Conservation (phyloP, 2,329 filamentous ascomycete genomes). For the Xylaria digitata region DNA sequence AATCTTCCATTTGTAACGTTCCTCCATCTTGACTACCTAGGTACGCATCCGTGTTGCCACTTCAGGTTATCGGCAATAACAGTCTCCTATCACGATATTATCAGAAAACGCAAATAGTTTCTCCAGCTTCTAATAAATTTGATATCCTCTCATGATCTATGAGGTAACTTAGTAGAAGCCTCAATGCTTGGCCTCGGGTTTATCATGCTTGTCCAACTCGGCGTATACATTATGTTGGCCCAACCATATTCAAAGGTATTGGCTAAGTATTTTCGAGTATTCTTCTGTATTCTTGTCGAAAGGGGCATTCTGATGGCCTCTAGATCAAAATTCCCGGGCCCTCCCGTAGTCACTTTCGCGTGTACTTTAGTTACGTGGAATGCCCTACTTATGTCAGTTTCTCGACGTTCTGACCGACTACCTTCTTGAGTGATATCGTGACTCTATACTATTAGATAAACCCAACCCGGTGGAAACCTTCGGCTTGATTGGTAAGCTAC, state of each 20-base stretch:
- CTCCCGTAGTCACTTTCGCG: neutral
- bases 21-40: neutral
- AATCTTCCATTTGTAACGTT: constrained; percentile 2
- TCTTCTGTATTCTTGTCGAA: neutral
- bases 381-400: neutral
- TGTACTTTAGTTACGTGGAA: constrained; percentile 3
- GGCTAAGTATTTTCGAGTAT: neutral
- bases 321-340: neutral
- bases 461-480: neutral
- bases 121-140: too few relatives aligned
- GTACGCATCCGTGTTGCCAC: neutral
- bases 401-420: neutral
- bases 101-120: neutral
- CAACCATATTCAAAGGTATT: too few relatives aligned
- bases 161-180: neutral
- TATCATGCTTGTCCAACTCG: neutral
- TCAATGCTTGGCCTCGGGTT: neutral
- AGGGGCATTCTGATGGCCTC: neutral
- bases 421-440: neutral
- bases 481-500: neutral
- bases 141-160: neutral
- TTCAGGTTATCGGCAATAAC: neutral
- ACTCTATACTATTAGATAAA: neutral
- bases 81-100: neutral
- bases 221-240: neutral